Conservation (phyloP, 805 yeast species). For the Lachancea mirantina region DNA sequence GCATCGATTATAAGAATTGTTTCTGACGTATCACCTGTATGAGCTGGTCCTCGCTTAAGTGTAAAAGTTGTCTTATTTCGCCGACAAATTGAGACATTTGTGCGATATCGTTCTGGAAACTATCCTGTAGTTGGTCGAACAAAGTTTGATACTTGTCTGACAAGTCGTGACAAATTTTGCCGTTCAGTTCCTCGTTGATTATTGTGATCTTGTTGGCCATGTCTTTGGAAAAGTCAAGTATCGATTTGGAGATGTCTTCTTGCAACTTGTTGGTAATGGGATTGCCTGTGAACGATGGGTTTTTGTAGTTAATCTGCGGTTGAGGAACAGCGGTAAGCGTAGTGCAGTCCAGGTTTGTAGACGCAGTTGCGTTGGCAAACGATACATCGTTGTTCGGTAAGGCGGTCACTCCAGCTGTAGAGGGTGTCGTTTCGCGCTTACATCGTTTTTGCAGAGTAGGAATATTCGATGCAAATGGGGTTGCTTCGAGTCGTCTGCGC, state of each 20-base stretch:
- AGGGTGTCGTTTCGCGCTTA: too few species aligned
- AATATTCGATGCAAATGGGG: too few species aligned
- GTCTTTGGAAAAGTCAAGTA: conserved; percentile 31
- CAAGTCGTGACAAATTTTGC: conserved; percentile 30
- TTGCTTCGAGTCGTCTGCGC: too few species aligned
- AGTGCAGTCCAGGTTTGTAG: conserved; percentile 11
- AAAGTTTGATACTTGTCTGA: conserved; percentile 31
- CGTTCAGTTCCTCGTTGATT: conserved; percentile 33
- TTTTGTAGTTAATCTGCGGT: neutral
- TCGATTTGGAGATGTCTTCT: conserved; percentile 32
- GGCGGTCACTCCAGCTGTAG: too few species aligned
- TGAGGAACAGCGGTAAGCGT: conserved; percentile 4
- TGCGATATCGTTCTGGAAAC: conserved; percentile 33
- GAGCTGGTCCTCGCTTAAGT: conserved; percentile 32
- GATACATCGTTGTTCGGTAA: too few species aligned
- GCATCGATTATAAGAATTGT: conserved; percentile 5
- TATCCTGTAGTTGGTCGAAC: conserved; percentile 28
- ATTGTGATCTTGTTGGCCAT: conserved; percentile 30
- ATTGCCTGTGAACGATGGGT: conserved; percentile 11
- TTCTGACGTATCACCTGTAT: conserved; percentile 24
- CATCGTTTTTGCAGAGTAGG: too few species aligned
- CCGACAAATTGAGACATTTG: conserved; percentile 31
- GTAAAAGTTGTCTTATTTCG: conserved; percentile 32
- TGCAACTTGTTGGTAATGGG: conserved; percentile 34
- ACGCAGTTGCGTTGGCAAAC: conserved; percentile 3